These are phyloP conservation scores for Fusarium xyrophilum DNA, from an alignment of 2,329 filamentous ascomycete species.

Conservation along the genomic window DNA sequence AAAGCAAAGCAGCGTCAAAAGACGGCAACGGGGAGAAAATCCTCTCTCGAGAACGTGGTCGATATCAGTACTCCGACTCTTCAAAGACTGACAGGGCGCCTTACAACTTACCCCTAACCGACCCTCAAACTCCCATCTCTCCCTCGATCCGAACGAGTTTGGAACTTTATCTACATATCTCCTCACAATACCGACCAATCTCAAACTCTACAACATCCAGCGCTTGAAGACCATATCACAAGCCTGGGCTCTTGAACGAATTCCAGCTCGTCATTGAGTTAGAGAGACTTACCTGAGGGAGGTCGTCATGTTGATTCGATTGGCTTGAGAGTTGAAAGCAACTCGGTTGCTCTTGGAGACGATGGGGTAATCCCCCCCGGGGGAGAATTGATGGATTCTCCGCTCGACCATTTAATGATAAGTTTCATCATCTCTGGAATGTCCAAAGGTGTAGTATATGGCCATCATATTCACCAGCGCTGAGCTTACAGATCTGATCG, in stretches of 20 bases:
- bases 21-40: fast-evolving
- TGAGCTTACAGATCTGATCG: too few species aligned
- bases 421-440: too few species aligned
- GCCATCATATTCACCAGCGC: too few species aligned
- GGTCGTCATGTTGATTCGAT: not conserved
- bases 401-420: too few species aligned
- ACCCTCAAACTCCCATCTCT: fast-evolving
- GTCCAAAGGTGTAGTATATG: too few species aligned
- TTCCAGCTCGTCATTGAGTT: not conserved
- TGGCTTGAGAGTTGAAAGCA: too few species aligned
- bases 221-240: not conserved
- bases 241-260: not conserved
- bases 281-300: not conserved
- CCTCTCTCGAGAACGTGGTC: fast-evolving
- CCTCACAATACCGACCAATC: not conserved
- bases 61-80: not conserved
- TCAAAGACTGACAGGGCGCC: fast-evolving
- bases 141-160: not conserved
- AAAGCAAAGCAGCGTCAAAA: not conserved
- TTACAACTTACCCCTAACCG: not conserved
- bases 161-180: not conserved
- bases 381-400: too few species aligned
- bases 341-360: too few species aligned
- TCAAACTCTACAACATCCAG: not conserved
- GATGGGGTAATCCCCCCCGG: too few species aligned